These are phyloP conservation scores for Microdochium bolleyi DNA, from an alignment of 2,329 filamentous ascomycete genomes.

Conservation along the genomic window DNA sequence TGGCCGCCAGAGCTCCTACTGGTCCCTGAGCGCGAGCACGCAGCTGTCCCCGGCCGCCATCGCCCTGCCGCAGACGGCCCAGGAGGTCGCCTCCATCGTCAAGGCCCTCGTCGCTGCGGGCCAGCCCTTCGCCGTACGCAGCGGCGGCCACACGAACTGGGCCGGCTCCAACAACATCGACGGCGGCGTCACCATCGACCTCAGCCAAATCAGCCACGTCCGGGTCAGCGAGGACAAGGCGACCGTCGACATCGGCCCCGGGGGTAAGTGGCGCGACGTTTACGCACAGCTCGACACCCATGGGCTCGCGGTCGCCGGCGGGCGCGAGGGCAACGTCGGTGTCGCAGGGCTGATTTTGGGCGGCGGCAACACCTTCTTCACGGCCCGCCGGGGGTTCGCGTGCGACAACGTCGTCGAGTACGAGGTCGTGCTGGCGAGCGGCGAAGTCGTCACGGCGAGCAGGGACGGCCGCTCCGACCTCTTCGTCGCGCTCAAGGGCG, in stretches of 20 bases:
- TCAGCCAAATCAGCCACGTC: background rate
- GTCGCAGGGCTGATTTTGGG: constrained; percentile 8
- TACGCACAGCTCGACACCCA: background rate
- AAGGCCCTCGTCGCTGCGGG: background rate
- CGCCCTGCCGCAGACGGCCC: background rate
- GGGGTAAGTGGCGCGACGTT: background rate
- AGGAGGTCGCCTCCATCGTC: background rate
- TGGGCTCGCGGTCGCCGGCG: background rate
- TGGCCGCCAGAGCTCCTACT: background rate
- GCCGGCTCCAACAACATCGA: background rate
- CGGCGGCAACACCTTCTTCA: constrained; percentile 9
- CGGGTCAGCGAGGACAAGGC: background rate
- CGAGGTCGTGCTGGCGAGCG: constrained; percentile 28
- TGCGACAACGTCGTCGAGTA: constrained; percentile 25
- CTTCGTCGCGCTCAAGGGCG: constrained; percentile 33
- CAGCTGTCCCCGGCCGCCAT: background rate
- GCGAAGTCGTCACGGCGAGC: constrained; percentile 24
- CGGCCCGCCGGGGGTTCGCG: constrained; percentile 19
- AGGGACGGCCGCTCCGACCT: constrained; percentile 24
- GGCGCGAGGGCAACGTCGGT: constrained; percentile 7
- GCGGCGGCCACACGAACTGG: background rate
- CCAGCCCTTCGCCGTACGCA: background rate
- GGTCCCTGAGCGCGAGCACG: background rate
- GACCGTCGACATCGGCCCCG: background rate
- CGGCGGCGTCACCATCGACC: background rate